Evolutionary conservation across 192 early-diverging fungal species (phyloP).

Genomic region (Coemansia sp.): DNA sequence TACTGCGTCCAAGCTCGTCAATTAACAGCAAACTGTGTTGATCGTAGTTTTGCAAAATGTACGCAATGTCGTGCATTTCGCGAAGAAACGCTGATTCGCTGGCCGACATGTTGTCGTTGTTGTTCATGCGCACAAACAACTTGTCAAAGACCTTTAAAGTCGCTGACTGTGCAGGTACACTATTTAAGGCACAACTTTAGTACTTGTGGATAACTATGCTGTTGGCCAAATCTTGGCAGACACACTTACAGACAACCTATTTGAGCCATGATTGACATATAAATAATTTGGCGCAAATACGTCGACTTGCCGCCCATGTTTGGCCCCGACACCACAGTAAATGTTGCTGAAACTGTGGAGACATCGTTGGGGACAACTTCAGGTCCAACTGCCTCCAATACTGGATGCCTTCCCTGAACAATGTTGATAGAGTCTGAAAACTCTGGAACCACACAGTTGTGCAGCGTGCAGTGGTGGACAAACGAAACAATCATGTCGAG

Average conservation of each 20-base stretch:
- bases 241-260: constrained; percentile 70
- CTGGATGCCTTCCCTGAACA: constrained; percentile 73
- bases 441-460: constrained; percentile 62
- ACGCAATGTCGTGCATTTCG: constrained; percentile 85
- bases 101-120: constrained; percentile 60
- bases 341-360: constrained; percentile 56
- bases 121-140: constrained; percentile 76
- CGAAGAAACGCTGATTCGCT: constrained; percentile 77
- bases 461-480: constrained; percentile 63
- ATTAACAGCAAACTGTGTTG: constrained; percentile 74
- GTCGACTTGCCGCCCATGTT: constrained; percentile 94
- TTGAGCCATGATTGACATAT: constrained; percentile 81
- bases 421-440: constrained; percentile 79
- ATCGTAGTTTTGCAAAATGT: constrained; percentile 74
- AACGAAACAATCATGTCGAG: constrained; percentile 80
- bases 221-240: too few species aligned
- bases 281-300: constrained; percentile 77
- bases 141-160: constrained; percentile 68
- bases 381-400: constrained; percentile 58
- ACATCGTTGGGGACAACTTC: constrained; percentile 74
- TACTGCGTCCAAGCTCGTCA: constrained; percentile 84
- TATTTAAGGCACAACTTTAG: constrained; percentile 13
- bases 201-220: neutral
- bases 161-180: constrained; percentile 80
- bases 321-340: constrained; percentile 84